phyloP scores from a whole-genome alignment of 2,329 filamentous ascomycete genomes.

The Penicillium palitans region DNA sequence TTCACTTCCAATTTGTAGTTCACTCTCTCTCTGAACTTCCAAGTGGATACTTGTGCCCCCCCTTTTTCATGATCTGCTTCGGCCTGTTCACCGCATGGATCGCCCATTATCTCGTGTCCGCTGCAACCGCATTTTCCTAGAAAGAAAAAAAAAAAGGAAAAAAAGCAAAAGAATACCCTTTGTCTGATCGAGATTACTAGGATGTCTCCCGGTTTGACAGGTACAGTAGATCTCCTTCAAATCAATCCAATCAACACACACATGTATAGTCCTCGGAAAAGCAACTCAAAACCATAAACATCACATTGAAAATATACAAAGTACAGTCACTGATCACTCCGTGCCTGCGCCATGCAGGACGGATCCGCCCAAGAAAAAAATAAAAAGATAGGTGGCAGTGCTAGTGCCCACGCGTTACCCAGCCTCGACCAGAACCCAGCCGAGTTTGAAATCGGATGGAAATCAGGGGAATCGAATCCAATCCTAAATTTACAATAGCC shows the following conservation, averaged over 20 bases:
- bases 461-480: not conserved
- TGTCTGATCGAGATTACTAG: not conserved
- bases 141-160: too few species aligned
- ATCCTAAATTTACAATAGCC: not conserved
- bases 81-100: slow-evolving; percentile 5
- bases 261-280: not conserved
- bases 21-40: not conserved
- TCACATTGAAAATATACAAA: not conserved
- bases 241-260: too few species aligned
- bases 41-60: slow-evolving; percentile 2
- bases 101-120: slow-evolving; percentile 23
- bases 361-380: slow-evolving; percentile 1
- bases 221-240: not conserved
- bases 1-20: not conserved
- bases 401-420: slow-evolving; percentile 8
- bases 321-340: slow-evolving; percentile 3
- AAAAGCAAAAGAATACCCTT: not conserved
- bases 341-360: slow-evolving; percentile 21
- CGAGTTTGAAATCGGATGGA: slow-evolving; percentile 7
- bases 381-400: slow-evolving; percentile 8
- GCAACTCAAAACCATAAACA: not conserved
- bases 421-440: slow-evolving; percentile 5
- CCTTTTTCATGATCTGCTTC: slow-evolving; percentile 7
- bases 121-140: slow-evolving; percentile 18
- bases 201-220: not conserved